phyloP scores from a whole-genome alignment of 805 yeast species.

The Blastobotrys muscicola region DNA sequence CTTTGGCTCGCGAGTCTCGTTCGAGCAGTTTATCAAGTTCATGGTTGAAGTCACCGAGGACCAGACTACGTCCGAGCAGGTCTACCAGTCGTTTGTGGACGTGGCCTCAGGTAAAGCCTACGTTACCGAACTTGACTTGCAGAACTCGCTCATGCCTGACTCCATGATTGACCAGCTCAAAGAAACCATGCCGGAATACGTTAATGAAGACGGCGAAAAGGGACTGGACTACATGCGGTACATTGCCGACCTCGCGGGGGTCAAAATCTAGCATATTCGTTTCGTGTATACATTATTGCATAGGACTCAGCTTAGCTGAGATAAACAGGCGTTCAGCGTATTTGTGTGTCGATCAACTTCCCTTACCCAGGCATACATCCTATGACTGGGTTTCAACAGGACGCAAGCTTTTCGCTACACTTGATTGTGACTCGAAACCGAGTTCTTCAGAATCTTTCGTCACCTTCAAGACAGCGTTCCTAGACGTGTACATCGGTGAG shows the following conservation, averaged over 20 bases:
- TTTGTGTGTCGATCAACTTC: too few species aligned
- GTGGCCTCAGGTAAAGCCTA: conserved; percentile 32
- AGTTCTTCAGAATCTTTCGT: too few species aligned
- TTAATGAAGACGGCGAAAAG: conserved; percentile 9
- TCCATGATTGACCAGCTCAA: conserved; percentile 24
- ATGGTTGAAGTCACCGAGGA: conserved; percentile 34
- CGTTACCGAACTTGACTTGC: conserved; percentile 33
- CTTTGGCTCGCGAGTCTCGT: conserved; percentile 20
- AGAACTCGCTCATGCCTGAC: conserved; percentile 28
- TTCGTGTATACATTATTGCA: conserved; percentile 46
- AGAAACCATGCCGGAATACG: conserved; percentile 22
- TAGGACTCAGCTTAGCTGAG: conserved; percentile 37
- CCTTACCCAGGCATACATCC: too few species aligned
- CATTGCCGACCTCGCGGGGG: conserved; percentile 34
- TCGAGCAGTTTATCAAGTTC: conserved; percentile 27
- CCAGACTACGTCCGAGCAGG: conserved; percentile 30
- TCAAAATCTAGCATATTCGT: conserved; percentile 36
- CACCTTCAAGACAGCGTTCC: too few species aligned
- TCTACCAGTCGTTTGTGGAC: conserved; percentile 32
- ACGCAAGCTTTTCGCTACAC: too few species aligned
- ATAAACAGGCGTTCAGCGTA: too few species aligned
- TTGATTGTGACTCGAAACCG: too few species aligned
- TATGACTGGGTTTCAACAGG: too few species aligned
- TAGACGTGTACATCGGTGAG: too few species aligned
- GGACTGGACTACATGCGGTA: conserved; percentile 25